Base-by-base conservation (phyloP, 257 asterid species). In the Datura wrightii region DNA sequence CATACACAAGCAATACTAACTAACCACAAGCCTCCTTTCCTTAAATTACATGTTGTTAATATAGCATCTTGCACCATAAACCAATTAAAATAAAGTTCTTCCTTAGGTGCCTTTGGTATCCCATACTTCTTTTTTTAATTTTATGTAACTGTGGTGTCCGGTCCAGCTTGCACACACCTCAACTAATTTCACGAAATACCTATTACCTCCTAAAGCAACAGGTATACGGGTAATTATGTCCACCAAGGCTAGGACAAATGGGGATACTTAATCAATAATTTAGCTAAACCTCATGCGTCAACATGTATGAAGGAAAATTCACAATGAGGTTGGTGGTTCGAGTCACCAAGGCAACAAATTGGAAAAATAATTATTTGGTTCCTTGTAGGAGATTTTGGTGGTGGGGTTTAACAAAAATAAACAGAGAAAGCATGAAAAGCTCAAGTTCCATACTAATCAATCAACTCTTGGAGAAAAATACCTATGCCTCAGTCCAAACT, bases 1-100 rank as follows among this genome's bases (percentile, higher is more conserved):
- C n/a, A 44, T 44, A 44, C 56, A 44, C 56, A 44, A 71, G 56
- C 56, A 10, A 44, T 19, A 71, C 18, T n/a, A 44, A 71, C 9
- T 70, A 54, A 70, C 9, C 54, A 50, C 60, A 48, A 74, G 48
- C 81, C 11, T 48, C 24, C 6, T 74, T 70, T 74, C 80, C 56
- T 74, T 48, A 9, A 74, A 48, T 19, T 74, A 48, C 24, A 14
- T 48, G 60, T 2, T 48, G 81, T n/a, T 13, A 74, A 6, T 24
- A 14, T 48, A 5, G 24, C 60, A 74, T 24, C 10, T 48, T 48
- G 39, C 81, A 74, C 60, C 44, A 74, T n/a, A 74, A 14, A 74
- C 81, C 60, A 74, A 13, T 50, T 8, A 31, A 19, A 72, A 48
- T 48, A 69, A 67, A 69, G 19, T 36, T 31, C 81, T 72, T 46